Evolutionary conservation across 2,329 filamentous ascomycete genomes (phyloP).

Genomic region (Aspergillus oerlinghausenensis): DNA sequence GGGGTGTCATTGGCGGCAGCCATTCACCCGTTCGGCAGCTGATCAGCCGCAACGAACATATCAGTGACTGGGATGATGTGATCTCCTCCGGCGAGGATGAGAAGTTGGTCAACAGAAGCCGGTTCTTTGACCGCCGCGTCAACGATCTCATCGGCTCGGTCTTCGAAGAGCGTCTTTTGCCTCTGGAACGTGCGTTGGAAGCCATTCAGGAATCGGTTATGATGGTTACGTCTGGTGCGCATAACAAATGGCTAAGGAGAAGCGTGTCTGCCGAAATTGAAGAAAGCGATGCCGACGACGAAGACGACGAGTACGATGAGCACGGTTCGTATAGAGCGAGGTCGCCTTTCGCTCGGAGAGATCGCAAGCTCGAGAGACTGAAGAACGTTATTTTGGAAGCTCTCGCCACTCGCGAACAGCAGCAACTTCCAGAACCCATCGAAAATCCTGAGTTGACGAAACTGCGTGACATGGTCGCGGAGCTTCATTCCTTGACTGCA

Average conservation of each 20-base stretch:
- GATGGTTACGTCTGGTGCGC: conserved; percentile 52
- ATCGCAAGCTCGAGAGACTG: conserved; percentile 79
- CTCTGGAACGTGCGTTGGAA: conserved; percentile 73
- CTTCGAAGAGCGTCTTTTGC: conserved; percentile 70
- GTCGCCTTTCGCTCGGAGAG: conserved; percentile 64
- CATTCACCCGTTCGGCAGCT: conserved; percentile 59
- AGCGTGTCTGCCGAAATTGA: conserved; percentile 64
- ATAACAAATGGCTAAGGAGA: conserved; percentile 56
- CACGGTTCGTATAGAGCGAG: conserved; percentile 58
- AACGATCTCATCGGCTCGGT: conserved; percentile 78
- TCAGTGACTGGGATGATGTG: conserved; percentile 89
- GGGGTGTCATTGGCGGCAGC: conserved; percentile 56
- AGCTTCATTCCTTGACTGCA: conserved; percentile 38
- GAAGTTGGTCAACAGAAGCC: conserved; percentile 73
- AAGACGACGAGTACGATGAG: conserved; percentile 67
- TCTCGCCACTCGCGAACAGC: conserved; percentile 46
- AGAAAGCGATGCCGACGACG: conserved; percentile 91
- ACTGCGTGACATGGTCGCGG: conserved; percentile 36
- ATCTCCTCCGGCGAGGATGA: conserved; percentile 78
- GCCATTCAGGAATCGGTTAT: conserved; percentile 68
- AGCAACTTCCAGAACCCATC: conserved; percentile 22
- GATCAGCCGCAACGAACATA: conserved; percentile 57
- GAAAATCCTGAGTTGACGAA: conserved; percentile 33
- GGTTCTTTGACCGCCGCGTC: conserved; percentile 88
- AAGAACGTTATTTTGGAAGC: conserved; percentile 62